Base-by-base conservation (phyloP, 108 stramenopile genomes). In the Skeletonema costatum region DNA sequence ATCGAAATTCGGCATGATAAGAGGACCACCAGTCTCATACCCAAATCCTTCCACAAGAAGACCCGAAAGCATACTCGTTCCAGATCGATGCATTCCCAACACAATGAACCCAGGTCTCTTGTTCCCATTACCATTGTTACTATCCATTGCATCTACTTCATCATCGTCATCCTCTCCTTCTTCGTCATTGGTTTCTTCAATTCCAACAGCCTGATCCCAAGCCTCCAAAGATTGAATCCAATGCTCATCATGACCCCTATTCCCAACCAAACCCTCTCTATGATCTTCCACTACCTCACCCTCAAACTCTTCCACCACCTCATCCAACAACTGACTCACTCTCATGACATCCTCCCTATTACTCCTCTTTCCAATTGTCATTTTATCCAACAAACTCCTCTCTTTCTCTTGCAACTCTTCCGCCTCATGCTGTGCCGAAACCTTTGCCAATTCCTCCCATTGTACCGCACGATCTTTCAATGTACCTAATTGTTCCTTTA, bases 81-180 rank as follows among this genome's bases (percentile, higher is more conserved):
- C 93, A 36, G 87, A 88, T 13, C 96, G 74, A 64, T 97, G 96
- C 96, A 97, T 97, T 30, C 96, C 96, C 74, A 97, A 64, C 7
- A 97, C 90, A 30, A 95, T 73, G 50, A 93, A 87, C 46, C 94
- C 94, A 19, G 80, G 73, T 33, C 35, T 65, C 66, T 71, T 53
- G 65, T 77, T 71, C 25, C 56, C 62, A 25, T 59, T 41, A 31
- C 36, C 30, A 9, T 21, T 63, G 51, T 60, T 58, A 25, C 0
- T 11, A n/a, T 32, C 12, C 48, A 62, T 35, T 41, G 48, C 51
- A 30, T 32, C 19, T 48, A 32, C 17, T 21, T 48, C 29, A 70
- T 32, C 30, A 39, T 6, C 0, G 16, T 60, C 32, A 44, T 25
- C 25, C 0, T 25, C 25, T 25, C 25, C 25, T 25, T 25, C 25